These are phyloP conservation scores for Myxozyma vanderwaltii DNA, from an alignment of 805 yeast genomes.

Conservation along the genomic window DNA sequence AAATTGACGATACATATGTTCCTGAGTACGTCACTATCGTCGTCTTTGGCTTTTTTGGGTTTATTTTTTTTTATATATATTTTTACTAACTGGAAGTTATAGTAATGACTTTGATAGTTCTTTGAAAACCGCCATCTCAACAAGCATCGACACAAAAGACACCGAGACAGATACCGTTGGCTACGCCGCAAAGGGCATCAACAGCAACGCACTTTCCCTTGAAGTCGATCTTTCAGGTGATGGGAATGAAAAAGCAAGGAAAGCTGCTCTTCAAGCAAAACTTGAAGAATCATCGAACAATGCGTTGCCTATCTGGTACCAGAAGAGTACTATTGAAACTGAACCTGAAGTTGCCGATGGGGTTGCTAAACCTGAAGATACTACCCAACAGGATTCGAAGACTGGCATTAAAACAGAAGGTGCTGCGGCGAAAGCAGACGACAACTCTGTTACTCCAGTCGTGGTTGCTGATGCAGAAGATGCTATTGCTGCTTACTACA, in stretches of 20 bases:
- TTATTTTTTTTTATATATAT: neutral
- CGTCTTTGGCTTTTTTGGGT: no score
- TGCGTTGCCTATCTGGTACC: constrained; percentile 96
- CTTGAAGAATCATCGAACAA: constrained; percentile 79
- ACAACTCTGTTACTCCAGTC: constrained; percentile 28
- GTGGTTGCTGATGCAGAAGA: constrained; percentile 54
- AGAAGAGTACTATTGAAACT: constrained; percentile 82
- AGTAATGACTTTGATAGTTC: constrained; percentile 82
- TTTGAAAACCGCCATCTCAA: constrained; percentile 75
- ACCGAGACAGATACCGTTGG: constrained; percentile 42
- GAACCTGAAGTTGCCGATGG: constrained; percentile 45
- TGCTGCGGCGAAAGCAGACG: neutral
- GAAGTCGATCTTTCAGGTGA: constrained; percentile 67
- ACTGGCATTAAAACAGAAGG: constrained; percentile 6
- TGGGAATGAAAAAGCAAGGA: constrained; percentile 59
- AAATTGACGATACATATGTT: constrained; percentile 74
- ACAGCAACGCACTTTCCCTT: constrained; percentile 66
- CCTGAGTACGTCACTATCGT: constrained; percentile 55
- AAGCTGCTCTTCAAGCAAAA: constrained; percentile 57
- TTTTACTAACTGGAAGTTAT: neutral
- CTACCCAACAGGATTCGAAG: constrained; percentile 31
- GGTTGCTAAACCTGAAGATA: constrained; percentile 33
- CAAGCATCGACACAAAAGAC: constrained; percentile 64
- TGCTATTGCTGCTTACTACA: constrained; percentile 65
- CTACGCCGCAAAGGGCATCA: constrained; percentile 47